Percentiles rank a stretch among this genome's conserved stretches.
phyloP scores from a whole-genome alignment of 495 filamentous ascomycete species.

The Neurospora pannonica region DNA sequence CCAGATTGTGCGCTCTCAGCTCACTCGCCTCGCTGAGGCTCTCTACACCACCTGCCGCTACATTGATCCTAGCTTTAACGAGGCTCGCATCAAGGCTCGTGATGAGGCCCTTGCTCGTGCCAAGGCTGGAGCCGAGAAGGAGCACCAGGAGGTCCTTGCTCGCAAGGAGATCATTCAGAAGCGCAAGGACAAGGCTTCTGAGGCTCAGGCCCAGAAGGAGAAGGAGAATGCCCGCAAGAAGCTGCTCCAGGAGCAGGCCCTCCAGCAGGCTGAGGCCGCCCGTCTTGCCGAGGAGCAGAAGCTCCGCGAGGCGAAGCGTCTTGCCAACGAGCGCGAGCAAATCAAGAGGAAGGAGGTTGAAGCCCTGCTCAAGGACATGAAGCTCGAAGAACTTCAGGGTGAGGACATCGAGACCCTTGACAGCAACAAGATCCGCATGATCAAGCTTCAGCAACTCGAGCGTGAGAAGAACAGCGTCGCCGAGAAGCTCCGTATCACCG shows the following conservation, averaged over 20 bases:
- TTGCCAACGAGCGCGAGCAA: slow-evolving; percentile 81
- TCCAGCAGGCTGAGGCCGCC: slow-evolving; percentile 77
- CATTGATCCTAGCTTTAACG: slow-evolving; percentile 80
- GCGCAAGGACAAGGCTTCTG: slow-evolving; percentile 88
- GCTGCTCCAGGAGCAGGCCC: slow-evolving; percentile 69
- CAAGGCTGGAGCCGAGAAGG: slow-evolving; percentile 76
- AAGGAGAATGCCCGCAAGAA: slow-evolving; percentile 86
- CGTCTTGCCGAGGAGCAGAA: slow-evolving; percentile 84
- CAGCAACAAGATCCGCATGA: slow-evolving; percentile 75
- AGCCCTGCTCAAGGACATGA: slow-evolving; percentile 91
- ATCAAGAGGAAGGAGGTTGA: slow-evolving; percentile 90
- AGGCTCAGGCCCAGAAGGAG: slow-evolving; percentile 73
- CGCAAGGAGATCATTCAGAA: slow-evolving; percentile 87
- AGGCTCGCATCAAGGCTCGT: slow-evolving; percentile 67
- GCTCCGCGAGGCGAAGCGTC: slow-evolving; percentile 78
- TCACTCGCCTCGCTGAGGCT: slow-evolving; percentile 82
- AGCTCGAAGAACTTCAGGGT: slow-evolving; percentile 75
- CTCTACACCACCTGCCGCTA: slow-evolving; percentile 90
- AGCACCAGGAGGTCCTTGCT: slow-evolving; percentile 80
- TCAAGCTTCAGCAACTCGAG: slow-evolving; percentile 92
- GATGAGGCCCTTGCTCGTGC: slow-evolving; percentile 71
- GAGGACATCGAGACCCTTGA: slow-evolving; percentile 71
- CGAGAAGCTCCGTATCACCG: slow-evolving; percentile 81
- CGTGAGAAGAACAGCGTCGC: slow-evolving; percentile 93
- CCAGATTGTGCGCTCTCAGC: slow-evolving; percentile 92